phyloP scores from a whole-genome alignment of 768 basidiomycete genomes.

The Leccinum pellstonianum region DNA sequence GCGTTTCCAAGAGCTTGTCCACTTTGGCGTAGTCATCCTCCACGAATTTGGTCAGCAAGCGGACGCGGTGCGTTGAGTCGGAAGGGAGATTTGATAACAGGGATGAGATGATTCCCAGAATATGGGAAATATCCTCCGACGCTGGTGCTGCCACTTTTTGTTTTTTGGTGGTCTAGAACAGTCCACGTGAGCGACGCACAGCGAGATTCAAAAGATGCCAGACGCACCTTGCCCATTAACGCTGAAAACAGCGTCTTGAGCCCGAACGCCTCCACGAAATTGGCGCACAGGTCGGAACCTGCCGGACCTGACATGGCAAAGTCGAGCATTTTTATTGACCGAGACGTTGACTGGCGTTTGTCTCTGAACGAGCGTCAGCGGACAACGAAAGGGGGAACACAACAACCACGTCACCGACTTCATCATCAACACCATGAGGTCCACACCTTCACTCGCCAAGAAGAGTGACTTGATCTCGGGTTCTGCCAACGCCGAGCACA shows the following conservation, averaged over 20 bases:
- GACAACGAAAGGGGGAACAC: conserved; percentile 1
- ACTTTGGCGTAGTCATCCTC: conserved; percentile 92
- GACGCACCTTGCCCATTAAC: conserved; percentile 88
- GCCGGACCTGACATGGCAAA: conserved; percentile 82
- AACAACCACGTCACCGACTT: conserved; percentile 54
- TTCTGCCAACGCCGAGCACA: conserved; percentile 86
- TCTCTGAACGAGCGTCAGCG: conserved; percentile 49
- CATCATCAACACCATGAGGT: conserved; percentile 98
- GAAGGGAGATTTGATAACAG: conserved; percentile 85
- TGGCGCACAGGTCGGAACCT: conserved; percentile 69
- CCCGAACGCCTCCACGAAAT: conserved; percentile 85
- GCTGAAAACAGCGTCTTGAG: conserved; percentile 87
- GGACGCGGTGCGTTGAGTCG: conserved; percentile 74
- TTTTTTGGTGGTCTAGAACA: conserved; percentile 55
- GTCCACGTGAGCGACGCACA: conserved; percentile 10
- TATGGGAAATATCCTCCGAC: conserved; percentile 83
- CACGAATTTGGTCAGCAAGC: conserved; percentile 91
- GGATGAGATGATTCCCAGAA: conserved; percentile 85
- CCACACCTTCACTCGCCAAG: conserved; percentile 88
- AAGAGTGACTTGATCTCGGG: conserved; percentile 77
- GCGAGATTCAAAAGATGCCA: background rate
- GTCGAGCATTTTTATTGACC: conserved; percentile 89
- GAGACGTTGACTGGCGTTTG: conserved; percentile 74
- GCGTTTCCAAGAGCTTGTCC: conserved; percentile 86
- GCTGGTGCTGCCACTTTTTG: conserved; percentile 54